phyloP scores from a whole-genome alignment of 805 yeast species.

The Saccharomycopsis capsularis region DNA sequence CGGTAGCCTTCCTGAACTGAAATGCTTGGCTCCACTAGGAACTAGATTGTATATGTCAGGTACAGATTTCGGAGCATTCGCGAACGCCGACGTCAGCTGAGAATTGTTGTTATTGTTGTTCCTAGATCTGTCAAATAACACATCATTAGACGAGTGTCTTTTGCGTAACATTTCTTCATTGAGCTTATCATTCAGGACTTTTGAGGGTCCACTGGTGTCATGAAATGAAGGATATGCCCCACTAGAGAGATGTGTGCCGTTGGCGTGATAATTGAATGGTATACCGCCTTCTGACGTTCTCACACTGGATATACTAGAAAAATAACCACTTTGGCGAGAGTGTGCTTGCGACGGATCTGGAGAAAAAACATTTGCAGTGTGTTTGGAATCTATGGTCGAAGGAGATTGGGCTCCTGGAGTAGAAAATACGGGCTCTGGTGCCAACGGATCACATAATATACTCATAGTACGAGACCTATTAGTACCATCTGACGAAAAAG shows the following conservation, averaged over 20 bases:
- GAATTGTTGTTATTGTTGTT: constrained; percentile 4
- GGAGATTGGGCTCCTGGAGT: not conserved
- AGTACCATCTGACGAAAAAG: constrained; percentile 1
- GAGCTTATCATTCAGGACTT: too few relatives aligned
- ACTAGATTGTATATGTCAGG: constrained; percentile 13
- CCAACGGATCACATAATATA: constrained; percentile 20
- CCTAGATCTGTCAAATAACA: constrained; percentile 16
- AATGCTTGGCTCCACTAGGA: constrained; percentile 6
- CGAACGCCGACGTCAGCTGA: constrained; percentile 14
- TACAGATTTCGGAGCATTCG: constrained; percentile 17
- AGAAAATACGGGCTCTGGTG: constrained; percentile 14
- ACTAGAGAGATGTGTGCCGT: not conserved
- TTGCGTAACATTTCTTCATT: constrained; percentile 1
- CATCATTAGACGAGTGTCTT: constrained; percentile 19
- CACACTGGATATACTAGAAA: constrained; percentile 14
- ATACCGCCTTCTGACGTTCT: constrained; percentile 17
- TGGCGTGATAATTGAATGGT: constrained; percentile 8
- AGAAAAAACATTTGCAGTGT: not conserved
- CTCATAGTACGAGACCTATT: constrained; percentile 15
- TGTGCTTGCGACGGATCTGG: constrained; percentile 5
- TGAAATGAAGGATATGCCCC: constrained; percentile 5
- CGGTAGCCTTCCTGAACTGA: not conserved
- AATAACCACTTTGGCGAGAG: constrained; percentile 8
- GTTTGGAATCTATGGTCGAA: constrained; percentile 7
- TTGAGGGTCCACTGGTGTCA: not conserved